Conservation (phyloP, 2,329 filamentous ascomycete genomes). For the Verticillium klebahnii region DNA sequence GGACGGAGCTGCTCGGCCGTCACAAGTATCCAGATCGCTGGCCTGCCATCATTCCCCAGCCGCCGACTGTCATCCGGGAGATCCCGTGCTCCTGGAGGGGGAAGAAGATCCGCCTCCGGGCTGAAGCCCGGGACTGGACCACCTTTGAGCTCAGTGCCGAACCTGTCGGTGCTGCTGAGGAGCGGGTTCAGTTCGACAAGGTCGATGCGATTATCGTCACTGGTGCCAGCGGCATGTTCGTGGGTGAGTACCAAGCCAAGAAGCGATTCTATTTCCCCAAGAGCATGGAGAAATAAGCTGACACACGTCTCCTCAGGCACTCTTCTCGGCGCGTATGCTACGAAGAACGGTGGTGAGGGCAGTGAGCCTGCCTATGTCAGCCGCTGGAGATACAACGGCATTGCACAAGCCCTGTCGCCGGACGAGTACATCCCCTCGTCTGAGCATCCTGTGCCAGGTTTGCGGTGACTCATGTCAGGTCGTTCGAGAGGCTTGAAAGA, state of each 20-base stretch:
- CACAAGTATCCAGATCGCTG: conserved; percentile 1
- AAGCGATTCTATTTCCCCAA: neutral
- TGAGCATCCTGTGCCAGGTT: neutral
- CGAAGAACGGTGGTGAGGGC: conserved; percentile 42
- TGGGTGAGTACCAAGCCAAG: neutral
- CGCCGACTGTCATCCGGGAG: neutral
- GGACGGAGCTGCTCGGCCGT: neutral
- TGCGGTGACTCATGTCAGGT: neutral
- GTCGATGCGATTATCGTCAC: conserved; percentile 6
- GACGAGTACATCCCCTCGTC: neutral
- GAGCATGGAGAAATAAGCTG: conserved; percentile 22
- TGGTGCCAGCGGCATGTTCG: conserved; percentile 10
- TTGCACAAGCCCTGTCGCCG: neutral
- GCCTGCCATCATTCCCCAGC: neutral
- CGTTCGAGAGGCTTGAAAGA: neutral
- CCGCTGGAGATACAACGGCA: conserved; percentile 37
- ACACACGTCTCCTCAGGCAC: conserved; percentile 27
- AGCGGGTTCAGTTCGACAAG: conserved; percentile 10
- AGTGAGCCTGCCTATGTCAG: conserved; percentile 40
- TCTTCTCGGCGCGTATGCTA: conserved; percentile 47
- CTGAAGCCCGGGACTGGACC: conserved; percentile 37
- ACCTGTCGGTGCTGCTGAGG: conserved; percentile 25
- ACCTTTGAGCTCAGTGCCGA: conserved; percentile 36
- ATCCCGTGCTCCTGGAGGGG: conserved; percentile 9
- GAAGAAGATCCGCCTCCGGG: conserved; percentile 39